Evolutionary conservation across 2,329 filamentous ascomycete genomes (phyloP), one percentile per base, ranked within the genome.

Genomic region (Tolypocladium paradoxum): DNA sequence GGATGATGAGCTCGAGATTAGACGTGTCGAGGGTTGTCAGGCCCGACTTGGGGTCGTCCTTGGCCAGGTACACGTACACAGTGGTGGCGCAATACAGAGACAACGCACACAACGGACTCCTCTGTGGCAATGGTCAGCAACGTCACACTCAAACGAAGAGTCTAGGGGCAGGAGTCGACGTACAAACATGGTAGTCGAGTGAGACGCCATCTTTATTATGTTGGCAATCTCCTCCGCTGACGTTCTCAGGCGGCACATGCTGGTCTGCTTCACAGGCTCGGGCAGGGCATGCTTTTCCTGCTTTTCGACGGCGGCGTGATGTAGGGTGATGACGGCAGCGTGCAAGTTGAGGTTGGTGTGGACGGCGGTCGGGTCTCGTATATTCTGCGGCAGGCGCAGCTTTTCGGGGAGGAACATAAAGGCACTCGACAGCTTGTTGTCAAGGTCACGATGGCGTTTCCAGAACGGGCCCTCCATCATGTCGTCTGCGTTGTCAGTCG

Each of bases 321-420:
- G 91, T 6, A 96, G 75, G 65, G 89, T 95, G 51, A 96, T 96
- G 9, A 87, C 81, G 1, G 88, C 86, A 0, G 90, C 90, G 63
- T 96, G 91, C 3, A 96, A 80, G 63, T 88, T 90, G 75, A 96
- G 85, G 58, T 96, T 96, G 50, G 85, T 76, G 64, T 95, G 91
- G 0, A 95, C 78, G 7, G 89, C 82, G 47, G 88, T 84, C 1
- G 85, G 77, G 59, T 95, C 81, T 38, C 78, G 75, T 50, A 88
- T 71, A 14, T 85, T 84, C 29, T 75, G 70, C 0, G 90, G 89
- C 27, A 96, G 70, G 36, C 88, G 81, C 45, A 95, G 77, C 54
- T 82, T 75, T 53, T 85, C 83, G 0, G 92, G 90, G 6, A 96
- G 73, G 34, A 86, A 86, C 66, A 96, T 82, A 52, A 91, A 86